phyloP scores from a whole-genome alignment of 371 early-diverging fungal species.

The Mortierella sp. region DNA sequence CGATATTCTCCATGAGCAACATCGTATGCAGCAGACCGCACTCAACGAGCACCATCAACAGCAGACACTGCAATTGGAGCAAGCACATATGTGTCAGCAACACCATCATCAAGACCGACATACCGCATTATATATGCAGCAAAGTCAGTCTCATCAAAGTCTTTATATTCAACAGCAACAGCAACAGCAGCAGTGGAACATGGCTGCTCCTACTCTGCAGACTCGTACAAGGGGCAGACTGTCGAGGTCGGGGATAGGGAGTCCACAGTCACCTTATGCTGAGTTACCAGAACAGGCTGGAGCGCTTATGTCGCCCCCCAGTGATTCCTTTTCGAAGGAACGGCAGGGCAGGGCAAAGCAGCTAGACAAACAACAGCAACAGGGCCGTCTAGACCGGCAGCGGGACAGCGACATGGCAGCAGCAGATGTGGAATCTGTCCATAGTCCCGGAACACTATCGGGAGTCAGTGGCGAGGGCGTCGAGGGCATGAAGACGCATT shows the following conservation, averaged over 20 bases:
- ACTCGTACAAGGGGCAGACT: neutral
- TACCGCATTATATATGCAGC: no score
- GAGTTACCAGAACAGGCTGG: neutral
- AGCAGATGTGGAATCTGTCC: slow-evolving; percentile 7
- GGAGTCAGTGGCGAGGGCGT: slow-evolving; percentile 12
- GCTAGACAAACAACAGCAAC: slow-evolving; percentile 16
- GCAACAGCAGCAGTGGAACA: slow-evolving; percentile 22
- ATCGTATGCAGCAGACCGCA: slow-evolving; percentile 63
- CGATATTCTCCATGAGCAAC: slow-evolving; percentile 53
- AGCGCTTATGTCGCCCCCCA: slow-evolving; percentile 18
- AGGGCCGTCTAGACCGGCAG: slow-evolving; percentile 9
- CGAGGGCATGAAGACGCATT: slow-evolving; percentile 28
- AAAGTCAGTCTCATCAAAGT: slow-evolving; percentile 11
- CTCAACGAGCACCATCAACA: slow-evolving; percentile 58
- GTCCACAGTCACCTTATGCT: slow-evolving; percentile 9
- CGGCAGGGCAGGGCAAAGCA: slow-evolving; percentile 23
- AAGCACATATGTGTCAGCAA: slow-evolving; percentile 44
- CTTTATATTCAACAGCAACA: slow-evolving; percentile 59
- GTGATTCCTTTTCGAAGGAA: slow-evolving; percentile 7
- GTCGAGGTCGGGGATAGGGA: neutral
- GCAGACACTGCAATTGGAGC: slow-evolving; percentile 55
- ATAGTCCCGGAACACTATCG: slow-evolving; percentile 3
- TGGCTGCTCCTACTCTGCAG: neutral
- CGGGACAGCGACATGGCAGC: slow-evolving; percentile 25
- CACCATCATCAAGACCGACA: slow-evolving; percentile 23